Evolutionary conservation across 2,329 filamentous ascomycete genomes (phyloP).

Genomic region (Malbranchea zuffiana): DNA sequence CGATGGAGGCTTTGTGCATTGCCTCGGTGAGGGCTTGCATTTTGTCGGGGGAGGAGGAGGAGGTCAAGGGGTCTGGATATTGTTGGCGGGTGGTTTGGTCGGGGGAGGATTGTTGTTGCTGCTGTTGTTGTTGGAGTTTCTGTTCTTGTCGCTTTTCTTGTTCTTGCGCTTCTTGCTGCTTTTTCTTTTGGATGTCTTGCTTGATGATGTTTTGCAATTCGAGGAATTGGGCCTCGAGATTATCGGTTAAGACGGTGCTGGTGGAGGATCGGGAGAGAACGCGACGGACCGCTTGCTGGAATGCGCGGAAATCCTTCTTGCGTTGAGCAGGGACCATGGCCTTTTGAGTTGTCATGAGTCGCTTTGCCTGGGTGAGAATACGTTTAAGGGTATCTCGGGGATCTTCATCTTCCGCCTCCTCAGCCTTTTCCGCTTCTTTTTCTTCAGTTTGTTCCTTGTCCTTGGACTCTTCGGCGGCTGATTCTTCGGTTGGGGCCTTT

Average conservation of each 20-base stretch:
- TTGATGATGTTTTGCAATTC: conserved; percentile 33
- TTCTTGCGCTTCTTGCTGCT: conserved; percentile 3
- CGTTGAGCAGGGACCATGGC: conserved; percentile 52
- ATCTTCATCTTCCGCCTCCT: conserved; percentile 20
- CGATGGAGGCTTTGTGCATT: conserved; percentile 1
- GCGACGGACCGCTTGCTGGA: conserved; percentile 54
- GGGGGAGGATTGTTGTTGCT: conserved; percentile 13
- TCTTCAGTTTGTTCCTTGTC: conserved; percentile 20
- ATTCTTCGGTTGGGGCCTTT: conserved; percentile 18
- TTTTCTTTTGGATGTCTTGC: conserved; percentile 6
- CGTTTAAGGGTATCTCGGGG: conserved; percentile 41
- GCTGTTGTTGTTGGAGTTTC: conserved; percentile 3
- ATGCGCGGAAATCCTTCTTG: conserved; percentile 65
- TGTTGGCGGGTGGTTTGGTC: not conserved
- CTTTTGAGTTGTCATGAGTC: conserved; percentile 45
- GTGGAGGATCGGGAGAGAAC: conserved; percentile 48
- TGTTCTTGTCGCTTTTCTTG: not conserved
- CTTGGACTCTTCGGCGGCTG: conserved; percentile 22
- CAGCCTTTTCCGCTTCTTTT: conserved; percentile 15
- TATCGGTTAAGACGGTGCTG: conserved; percentile 34
- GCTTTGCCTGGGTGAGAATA: conserved; percentile 48
- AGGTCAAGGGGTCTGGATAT: not conserved
- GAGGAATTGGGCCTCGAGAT: conserved; percentile 46
- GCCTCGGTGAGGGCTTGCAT: conserved; percentile 6
- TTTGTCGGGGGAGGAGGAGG: not conserved